phyloP scores from a whole-genome alignment of 768 basidiomycete species.

The Serendipita sp. region DNA sequence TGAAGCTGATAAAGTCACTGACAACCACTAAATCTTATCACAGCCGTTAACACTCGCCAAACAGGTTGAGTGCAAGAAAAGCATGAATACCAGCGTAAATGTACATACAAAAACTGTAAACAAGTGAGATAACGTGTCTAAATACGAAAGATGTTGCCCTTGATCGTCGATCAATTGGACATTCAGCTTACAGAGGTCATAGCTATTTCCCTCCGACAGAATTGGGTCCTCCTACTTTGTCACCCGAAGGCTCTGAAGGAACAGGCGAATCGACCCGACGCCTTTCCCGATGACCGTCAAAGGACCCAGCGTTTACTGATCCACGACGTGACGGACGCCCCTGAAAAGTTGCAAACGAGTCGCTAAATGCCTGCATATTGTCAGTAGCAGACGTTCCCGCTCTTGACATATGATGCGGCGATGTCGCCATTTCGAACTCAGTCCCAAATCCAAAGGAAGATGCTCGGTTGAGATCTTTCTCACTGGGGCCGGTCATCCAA shows the following conservation, averaged over 20 bases:
- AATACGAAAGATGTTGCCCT: no score
- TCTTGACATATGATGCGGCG: not conserved
- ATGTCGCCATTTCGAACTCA: not conserved
- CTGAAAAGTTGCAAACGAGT: not conserved
- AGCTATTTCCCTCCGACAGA: no score
- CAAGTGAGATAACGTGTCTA: no score
- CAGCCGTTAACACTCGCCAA: no score
- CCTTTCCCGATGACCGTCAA: not conserved
- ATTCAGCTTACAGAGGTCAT: no score
- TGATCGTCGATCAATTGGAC: no score
- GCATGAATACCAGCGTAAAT: no score
- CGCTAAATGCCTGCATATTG: not conserved
- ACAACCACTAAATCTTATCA: no score
- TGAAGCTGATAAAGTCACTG: no score
- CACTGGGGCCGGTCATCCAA: slow-evolving; percentile 29
- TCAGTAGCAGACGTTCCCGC: not conserved
- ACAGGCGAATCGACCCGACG: not conserved
- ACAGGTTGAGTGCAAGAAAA: no score
- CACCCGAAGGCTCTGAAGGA: not conserved
- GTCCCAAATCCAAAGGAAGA: not conserved
- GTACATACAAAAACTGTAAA: no score
- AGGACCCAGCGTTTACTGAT: not conserved
- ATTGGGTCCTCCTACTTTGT: no score
- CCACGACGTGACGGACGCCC: not conserved
- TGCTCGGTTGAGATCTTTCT: not conserved